Conservation (phyloP, 352 stramenopile genomes). For the Blastocystis sp. region DNA sequence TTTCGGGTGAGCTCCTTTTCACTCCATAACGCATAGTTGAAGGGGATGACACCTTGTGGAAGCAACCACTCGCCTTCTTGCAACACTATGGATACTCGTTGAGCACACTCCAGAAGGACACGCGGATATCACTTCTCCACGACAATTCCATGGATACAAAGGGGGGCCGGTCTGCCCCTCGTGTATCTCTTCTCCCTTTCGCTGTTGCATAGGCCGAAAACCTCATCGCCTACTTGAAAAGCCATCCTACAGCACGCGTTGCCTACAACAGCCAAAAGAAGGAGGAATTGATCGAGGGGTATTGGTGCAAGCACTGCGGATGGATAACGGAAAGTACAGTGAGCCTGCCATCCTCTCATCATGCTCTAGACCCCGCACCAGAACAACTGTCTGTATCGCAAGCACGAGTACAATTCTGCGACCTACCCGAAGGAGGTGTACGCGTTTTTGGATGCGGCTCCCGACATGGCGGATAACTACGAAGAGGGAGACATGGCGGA, state of each 20-base stretch:
- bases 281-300: background rate
- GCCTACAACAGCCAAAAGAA: background rate
- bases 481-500: conserved; percentile 28
- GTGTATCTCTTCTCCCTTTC: background rate
- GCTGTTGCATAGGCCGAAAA: conserved; percentile 1
- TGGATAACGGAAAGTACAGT: background rate
- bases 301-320: conserved; percentile 63
- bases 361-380: conserved; percentile 33
- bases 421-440: conserved; percentile 43
- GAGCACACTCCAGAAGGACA: background rate
- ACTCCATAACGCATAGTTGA: no score
- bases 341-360: background rate
- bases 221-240: conserved; percentile 11
- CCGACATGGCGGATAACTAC: background rate
- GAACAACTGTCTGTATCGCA: conserved; percentile 33
- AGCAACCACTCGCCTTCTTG: conserved; percentile 30
- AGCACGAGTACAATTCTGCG: background rate
- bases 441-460: conserved; percentile 44
- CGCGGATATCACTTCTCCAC: conserved; percentile 13
- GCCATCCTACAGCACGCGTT: conserved; percentile 13
- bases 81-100: conserved; percentile 51
- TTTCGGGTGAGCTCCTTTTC: no score
- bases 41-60: background rate
- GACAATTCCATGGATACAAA: conserved; percentile 41
- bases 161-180: conserved; percentile 27